Conservation (phyloP, 495 filamentous ascomycete species). For the Aspergillus carlsbadensis region DNA sequence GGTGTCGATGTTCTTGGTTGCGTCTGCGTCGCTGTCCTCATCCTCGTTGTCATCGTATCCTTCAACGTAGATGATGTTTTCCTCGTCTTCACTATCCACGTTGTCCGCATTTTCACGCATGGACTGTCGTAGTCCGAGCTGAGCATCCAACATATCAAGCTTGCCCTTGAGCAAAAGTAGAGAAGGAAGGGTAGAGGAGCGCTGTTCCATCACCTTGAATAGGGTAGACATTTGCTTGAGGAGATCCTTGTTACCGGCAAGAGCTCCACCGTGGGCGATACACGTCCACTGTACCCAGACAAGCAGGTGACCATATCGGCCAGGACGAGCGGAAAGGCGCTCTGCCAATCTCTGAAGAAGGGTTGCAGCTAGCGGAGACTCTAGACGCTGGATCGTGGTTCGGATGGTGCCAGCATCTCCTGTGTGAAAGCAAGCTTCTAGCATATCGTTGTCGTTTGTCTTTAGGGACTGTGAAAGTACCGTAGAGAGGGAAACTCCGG, state of each 20-base stretch:
- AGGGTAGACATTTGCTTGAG: conserved; percentile 74
- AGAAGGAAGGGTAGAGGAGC: conserved; percentile 76
- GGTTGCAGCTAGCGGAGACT: conserved; percentile 73
- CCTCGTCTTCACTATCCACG: conserved; percentile 66
- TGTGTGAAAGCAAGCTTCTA: conserved; percentile 88
- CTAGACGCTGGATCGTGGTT: conserved; percentile 84
- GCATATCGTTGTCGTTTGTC: conserved; percentile 82
- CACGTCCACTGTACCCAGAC: conserved; percentile 95
- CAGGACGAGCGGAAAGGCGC: conserved; percentile 81
- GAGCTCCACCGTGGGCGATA: conserved; percentile 89
- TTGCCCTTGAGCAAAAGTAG: conserved; percentile 89
- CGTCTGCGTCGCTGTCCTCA: conserved; percentile 42
- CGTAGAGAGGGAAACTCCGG: conserved; percentile 79
- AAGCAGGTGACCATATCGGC: conserved; percentile 87
- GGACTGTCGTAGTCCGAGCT: conserved; percentile 72
- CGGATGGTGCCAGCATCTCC: conserved; percentile 72
- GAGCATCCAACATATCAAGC: conserved; percentile 84
- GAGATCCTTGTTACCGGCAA: conserved; percentile 77
- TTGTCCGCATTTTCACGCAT: conserved; percentile 49
- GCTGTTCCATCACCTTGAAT: conserved; percentile 79
- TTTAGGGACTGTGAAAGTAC: conserved; percentile 89
- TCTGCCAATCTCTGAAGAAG: conserved; percentile 84
- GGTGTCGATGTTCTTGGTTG: conserved; percentile 26
- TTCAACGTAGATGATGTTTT: conserved; percentile 84
- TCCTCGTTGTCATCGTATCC: conserved; percentile 59